A percentile compares a stretch with the other conserved stretches of the same genome.
These are phyloP conservation scores for Candida pseudofarinosa DNA, from an alignment of 805 yeast species.

Conservation along the genomic window DNA sequence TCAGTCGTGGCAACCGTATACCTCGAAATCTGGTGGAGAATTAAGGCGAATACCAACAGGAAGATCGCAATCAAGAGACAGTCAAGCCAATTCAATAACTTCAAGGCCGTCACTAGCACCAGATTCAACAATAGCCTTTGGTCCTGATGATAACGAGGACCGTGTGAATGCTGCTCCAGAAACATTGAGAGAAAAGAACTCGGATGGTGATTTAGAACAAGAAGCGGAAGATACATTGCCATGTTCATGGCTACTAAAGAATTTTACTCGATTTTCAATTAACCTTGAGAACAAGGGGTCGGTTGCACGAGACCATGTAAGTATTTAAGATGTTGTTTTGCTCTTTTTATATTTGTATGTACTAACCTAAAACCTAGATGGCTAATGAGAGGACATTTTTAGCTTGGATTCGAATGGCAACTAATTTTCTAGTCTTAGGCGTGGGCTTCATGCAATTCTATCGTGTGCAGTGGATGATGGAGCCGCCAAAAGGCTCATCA, in stretches of 20 bases:
- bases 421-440: constrained; percentile 19
- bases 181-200: background rate
- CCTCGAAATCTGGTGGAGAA: background rate
- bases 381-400: constrained; percentile 33
- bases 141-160: background rate
- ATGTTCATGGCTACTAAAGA: background rate
- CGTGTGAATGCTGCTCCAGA: background rate
- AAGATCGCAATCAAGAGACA: background rate
- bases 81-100: background rate
- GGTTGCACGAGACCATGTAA: constrained; percentile 37
- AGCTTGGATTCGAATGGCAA: constrained; percentile 25
- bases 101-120: background rate
- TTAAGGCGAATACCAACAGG: background rate
- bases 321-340: constrained; percentile 9
- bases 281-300: constrained; percentile 26
- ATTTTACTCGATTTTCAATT: constrained; percentile 2
- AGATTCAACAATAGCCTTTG: background rate
- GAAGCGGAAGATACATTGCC: background rate
- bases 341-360: background rate
- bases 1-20: background rate
- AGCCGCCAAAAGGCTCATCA: constrained; percentile 3
- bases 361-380: constrained; percentile 19
- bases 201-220: background rate
- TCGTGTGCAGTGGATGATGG: constrained; percentile 12
- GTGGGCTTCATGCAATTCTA: constrained; percentile 22